Evolutionary conservation across 1,139 yeast species (phyloP), one percentile per base, ranked within the genome.

Genomic region (Magnusiomyces sp.): DNA sequence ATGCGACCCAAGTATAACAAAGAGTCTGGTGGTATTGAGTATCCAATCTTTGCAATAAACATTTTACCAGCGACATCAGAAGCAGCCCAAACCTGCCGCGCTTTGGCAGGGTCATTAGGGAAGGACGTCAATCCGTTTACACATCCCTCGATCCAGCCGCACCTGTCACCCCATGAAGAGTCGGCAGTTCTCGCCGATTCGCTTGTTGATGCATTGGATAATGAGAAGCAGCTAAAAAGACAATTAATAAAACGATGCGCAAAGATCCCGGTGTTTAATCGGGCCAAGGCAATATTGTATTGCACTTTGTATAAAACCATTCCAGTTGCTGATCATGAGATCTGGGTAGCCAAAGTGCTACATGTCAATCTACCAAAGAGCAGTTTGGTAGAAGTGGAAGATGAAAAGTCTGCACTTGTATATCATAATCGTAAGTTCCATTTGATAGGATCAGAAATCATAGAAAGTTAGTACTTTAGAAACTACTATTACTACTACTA

Each of bases 251-350:
- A 23, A 23, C 29, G 29, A 23, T 23, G 29, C 29, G 29, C 29
- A 23, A 23, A 23, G 29, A 65, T 84, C 10, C 95, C 95, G 0
- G 68, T 84, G 0, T 63, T 87, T 46, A 70, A 69, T 11, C 71
- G 74, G 34, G 77, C 84, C 20, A 89, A 81, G 56, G 68, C 80
- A 29, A 77, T 82, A 1, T 67, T 87, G 51, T 75, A 86, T n/a
- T 87, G 95, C 62, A 70, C 75, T 52, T 76, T 78, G 44, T 68
- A 68, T 38, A 67, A 73, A 37, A 79, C 77, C 7, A 72, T 85
- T 50, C 66, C 66, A 16, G 79, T 87, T 0, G 87, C 82, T 51
- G 85, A 82, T 58, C 96, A 88, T 65, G 95, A 88, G 62, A 80
- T 88, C 2, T 88, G 95, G 95, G 80, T 86, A 2, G 94, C 84